phyloP scores from a whole-genome alignment of 208 protist genomes.

The Trypanosoma vivax region DNA sequence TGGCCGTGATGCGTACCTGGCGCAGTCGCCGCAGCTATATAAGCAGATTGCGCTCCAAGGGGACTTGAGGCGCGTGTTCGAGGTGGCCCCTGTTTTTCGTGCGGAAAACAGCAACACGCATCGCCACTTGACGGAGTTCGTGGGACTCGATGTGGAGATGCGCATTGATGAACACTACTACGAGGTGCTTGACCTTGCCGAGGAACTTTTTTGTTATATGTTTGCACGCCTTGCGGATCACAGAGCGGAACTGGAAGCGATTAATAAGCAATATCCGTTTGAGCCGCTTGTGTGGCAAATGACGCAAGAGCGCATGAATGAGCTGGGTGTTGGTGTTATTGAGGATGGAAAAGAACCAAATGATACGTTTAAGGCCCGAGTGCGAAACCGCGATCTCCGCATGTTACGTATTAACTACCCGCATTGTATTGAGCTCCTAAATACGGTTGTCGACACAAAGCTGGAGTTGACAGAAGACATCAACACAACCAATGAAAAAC shows the following conservation, averaged over 20 bases:
- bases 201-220: constrained; percentile 95
- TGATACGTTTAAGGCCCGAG: constrained; percentile 71
- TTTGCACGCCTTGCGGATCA: constrained; percentile 87
- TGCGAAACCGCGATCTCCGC: constrained; percentile 68
- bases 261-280: constrained; percentile 92
- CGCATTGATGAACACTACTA: constrained; percentile 99
- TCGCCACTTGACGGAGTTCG: constrained; percentile 99
- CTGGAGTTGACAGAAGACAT: constrained; percentile 86
- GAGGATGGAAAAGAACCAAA: constrained; percentile 54
- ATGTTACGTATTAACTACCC: constrained; percentile 90
- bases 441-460: constrained; percentile 78
- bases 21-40: constrained; percentile 99
- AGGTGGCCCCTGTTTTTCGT: constrained; percentile 97
- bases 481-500: constrained; percentile 94
- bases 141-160: constrained; percentile 99
- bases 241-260: constrained; percentile 77
- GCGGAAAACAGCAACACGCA: constrained; percentile 99
- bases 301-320: constrained; percentile 65
- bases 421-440: constrained; percentile 93
- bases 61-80: constrained; percentile 94
- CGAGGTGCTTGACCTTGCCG: constrained; percentile 96
- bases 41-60: constrained; percentile 99
- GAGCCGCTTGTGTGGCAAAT: constrained; percentile 86
- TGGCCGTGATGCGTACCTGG: constrained; percentile 92
- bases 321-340: constrained; percentile 83